A percentile compares a stretch with the other conserved stretches of the same genome.
Evolutionary conservation across 2,329 filamentous ascomycete species (phyloP).

Genomic region (Xylariaceae sp.): DNA sequence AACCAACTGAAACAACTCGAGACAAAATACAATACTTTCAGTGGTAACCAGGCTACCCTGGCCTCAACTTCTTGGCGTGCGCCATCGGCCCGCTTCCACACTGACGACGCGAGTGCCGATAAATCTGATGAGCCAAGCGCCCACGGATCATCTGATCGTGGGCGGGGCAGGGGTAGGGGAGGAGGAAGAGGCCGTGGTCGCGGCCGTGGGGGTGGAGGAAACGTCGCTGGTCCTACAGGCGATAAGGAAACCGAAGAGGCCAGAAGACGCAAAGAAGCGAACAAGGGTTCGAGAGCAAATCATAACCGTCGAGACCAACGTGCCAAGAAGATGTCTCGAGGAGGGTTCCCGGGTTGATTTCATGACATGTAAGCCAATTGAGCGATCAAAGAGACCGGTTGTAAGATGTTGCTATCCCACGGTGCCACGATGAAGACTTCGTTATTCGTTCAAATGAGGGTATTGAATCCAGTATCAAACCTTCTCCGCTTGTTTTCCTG

Average conservation of each 20-base stretch:
- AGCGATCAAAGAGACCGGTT: background rate
- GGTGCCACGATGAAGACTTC: background rate
- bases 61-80: conserved; percentile 60
- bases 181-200: conserved; percentile 46
- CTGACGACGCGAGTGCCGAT: conserved; percentile 49
- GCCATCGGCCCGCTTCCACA: conserved; percentile 48
- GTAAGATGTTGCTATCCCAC: background rate
- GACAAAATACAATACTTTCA: conserved; percentile 60
- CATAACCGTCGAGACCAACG: conserved; percentile 74
- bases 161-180: conserved; percentile 44
- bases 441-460: background rate
- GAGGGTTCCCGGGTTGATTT: conserved; percentile 34
- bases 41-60: conserved; percentile 61
- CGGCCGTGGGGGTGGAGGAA: conserved; percentile 50
- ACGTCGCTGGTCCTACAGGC: conserved; percentile 58
- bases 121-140: conserved; percentile 35
- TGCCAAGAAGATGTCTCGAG: conserved; percentile 60
- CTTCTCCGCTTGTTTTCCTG: conserved; percentile 26
- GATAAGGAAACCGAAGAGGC: conserved; percentile 69
- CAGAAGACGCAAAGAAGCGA: conserved; percentile 72
- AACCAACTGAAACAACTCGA: conserved; percentile 65
- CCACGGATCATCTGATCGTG: conserved; percentile 43
- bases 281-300: conserved; percentile 76
- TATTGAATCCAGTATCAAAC: conserved; percentile 16
- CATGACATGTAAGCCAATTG: background rate